These are phyloP conservation scores for Eimeria praecox DNA, from an alignment of 169 alveolate genomes.

Conservation along the genomic window DNA sequence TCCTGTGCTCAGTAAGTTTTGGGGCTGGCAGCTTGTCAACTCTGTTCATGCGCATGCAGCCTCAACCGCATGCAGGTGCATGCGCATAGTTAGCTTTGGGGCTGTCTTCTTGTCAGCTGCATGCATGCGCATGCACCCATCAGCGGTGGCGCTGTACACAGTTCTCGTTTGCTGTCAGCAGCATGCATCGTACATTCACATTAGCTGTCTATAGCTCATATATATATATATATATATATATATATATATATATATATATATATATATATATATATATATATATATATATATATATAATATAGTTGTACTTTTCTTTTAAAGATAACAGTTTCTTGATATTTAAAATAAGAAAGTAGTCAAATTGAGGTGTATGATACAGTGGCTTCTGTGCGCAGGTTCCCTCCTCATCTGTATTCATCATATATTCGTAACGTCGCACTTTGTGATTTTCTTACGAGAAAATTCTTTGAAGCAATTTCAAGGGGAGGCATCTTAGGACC, in stretches of 20 bases:
- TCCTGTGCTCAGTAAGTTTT: slow-evolving; percentile 81
- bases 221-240: slow-evolving; percentile 50
- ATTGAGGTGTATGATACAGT: background rate
- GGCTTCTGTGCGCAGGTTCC: slow-evolving; percentile 77
- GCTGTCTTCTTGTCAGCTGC: no score
- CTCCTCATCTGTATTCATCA: slow-evolving; percentile 71
- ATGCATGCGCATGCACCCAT: background rate
- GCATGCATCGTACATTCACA: slow-evolving; percentile 82
- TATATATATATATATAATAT: no score
- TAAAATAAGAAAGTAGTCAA: background rate
- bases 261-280: background rate
- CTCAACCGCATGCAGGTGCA: background rate
- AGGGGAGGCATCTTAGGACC: slow-evolving; percentile 55
- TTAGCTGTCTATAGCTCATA: slow-evolving; percentile 71
- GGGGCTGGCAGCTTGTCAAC: background rate
- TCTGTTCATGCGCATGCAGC: background rate
- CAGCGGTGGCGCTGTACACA: background rate
- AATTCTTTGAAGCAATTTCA: slow-evolving; percentile 47
- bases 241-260: background rate
- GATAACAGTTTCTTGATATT: background rate
- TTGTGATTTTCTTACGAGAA: slow-evolving; percentile 82
- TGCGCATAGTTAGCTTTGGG: no score
- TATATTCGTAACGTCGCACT: slow-evolving; percentile 84
- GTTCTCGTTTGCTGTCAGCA: background rate
- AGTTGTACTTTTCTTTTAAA: background rate